Conservation (phyloP, 495 filamentous ascomycete genomes). For the Podospora pseudocomata region DNA sequence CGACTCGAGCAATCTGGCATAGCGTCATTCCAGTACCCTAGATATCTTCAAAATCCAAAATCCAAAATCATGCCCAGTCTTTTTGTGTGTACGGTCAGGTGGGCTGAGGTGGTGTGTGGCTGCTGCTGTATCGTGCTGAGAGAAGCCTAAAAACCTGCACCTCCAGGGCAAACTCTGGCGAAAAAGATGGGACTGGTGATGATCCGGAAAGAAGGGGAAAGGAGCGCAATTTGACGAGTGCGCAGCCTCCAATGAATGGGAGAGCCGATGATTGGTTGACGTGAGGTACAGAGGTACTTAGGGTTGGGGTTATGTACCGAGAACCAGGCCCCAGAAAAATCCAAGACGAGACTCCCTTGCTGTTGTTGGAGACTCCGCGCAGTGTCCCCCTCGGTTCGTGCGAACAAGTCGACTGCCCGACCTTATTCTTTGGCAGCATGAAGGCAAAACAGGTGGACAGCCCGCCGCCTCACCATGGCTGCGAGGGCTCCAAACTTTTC, state of each 20-base stretch:
- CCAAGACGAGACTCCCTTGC: slow-evolving; percentile 29
- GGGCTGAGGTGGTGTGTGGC: too few species aligned
- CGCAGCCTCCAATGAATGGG: slow-evolving; percentile 13
- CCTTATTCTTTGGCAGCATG: slow-evolving; percentile 38
- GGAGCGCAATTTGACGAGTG: slow-evolving; percentile 19
- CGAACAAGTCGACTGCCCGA: slow-evolving; percentile 37
- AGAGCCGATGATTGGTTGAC: slow-evolving; percentile 19
- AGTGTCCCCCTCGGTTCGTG: slow-evolving; percentile 32
- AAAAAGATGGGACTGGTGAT: slow-evolving; percentile 9
- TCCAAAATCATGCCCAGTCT: neutral
- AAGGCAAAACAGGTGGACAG: slow-evolving; percentile 40
- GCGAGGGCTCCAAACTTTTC: slow-evolving; percentile 36
- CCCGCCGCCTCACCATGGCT: slow-evolving; percentile 35
- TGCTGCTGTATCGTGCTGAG: neutral
- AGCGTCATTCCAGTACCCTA: neutral
- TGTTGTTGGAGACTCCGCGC: slow-evolving; percentile 27
- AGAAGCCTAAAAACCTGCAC: neutral
- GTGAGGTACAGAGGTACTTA: slow-evolving; percentile 23
- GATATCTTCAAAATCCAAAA: neutral
- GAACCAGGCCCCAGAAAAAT: slow-evolving; percentile 18
- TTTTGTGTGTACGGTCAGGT: neutral
- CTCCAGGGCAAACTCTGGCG: neutral
- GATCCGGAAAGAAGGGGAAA: slow-evolving; percentile 8
- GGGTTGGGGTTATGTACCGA: slow-evolving; percentile 30
- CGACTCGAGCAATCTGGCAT: neutral